These are phyloP conservation scores for Soucietia sequanensis DNA, from an alignment of 805 yeast genomes.

Conservation along the genomic window DNA sequence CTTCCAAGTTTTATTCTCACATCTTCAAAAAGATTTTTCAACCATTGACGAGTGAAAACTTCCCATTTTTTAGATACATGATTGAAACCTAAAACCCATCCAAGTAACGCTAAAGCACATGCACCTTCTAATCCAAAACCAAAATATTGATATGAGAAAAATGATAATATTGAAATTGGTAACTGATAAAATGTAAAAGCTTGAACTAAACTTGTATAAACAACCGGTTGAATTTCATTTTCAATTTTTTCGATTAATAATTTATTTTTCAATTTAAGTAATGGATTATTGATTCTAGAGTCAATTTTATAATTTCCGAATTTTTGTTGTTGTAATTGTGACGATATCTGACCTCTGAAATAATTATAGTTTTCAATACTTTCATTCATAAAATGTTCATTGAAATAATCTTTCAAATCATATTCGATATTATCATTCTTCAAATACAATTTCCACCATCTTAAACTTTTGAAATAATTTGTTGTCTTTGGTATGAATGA, in stretches of 20 bases:
- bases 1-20: slow-evolving; percentile 31
- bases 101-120: slow-evolving; percentile 33
- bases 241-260: slow-evolving; percentile 27
- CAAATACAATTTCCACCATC: slow-evolving; percentile 43
- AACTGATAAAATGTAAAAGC: slow-evolving; percentile 38
- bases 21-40: slow-evolving; percentile 30
- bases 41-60: slow-evolving; percentile 27
- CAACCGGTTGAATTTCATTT: slow-evolving; percentile 37
- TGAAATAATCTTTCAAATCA: slow-evolving; percentile 38
- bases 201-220: slow-evolving; percentile 23
- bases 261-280: slow-evolving; percentile 26
- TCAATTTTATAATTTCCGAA: slow-evolving; percentile 16
- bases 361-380: slow-evolving; percentile 40
- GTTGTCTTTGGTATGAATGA: slow-evolving; percentile 31
- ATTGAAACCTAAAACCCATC: slow-evolving; percentile 42
- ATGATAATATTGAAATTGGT: slow-evolving; percentile 32
- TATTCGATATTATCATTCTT: slow-evolving; percentile 45
- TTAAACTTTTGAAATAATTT: slow-evolving; percentile 28
- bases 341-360: slow-evolving; percentile 35
- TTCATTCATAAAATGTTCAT: slow-evolving; percentile 30
- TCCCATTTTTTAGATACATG: slow-evolving; percentile 39
- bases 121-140: slow-evolving; percentile 32
- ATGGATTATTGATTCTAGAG: slow-evolving; percentile 24
- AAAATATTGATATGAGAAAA: slow-evolving; percentile 31
- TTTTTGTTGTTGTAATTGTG: slow-evolving; percentile 25